Percentiles rank a stretch among this genome's conserved stretches.
These are phyloP conservation scores for Colletotrichum trifolii DNA, from an alignment of 2,329 filamentous ascomycete genomes.

Conservation along the genomic window DNA sequence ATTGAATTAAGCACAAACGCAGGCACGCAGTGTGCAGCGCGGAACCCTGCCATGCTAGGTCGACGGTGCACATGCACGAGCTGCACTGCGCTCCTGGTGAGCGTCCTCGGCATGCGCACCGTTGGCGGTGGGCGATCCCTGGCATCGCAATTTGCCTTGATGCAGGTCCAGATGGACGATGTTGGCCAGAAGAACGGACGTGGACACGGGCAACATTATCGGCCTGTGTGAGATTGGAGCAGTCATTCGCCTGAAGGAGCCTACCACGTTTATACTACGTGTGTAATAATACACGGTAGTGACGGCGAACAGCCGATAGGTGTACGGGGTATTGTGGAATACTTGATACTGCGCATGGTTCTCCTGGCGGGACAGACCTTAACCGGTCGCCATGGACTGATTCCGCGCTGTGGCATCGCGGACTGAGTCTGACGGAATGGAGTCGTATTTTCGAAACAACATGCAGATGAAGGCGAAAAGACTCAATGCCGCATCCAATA, in stretches of 20 bases:
- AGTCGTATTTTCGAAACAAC: slow-evolving; percentile 22
- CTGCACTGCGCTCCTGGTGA: not conserved
- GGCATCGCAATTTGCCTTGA: slow-evolving; percentile 12
- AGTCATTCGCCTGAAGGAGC: too few species aligned
- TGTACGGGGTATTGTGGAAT: not conserved
- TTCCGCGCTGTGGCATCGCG: too few species aligned
- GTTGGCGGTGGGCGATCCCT: slow-evolving; percentile 7
- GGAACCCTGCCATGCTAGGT: not conserved
- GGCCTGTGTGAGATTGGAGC: too few species aligned
- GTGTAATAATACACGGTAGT: not conserved
- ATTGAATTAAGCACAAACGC: slow-evolving; percentile 5
- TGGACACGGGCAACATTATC: too few species aligned
- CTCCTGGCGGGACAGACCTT: not conserved
- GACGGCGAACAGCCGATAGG: slow-evolving; percentile 1
- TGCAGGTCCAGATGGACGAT: slow-evolving; percentile 16
- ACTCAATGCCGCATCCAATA: slow-evolving; percentile 17
- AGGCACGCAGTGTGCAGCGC: not conserved
- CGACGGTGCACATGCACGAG: slow-evolving; percentile 8
- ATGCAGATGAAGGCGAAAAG: not conserved
- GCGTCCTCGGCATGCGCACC: slow-evolving; percentile 10
- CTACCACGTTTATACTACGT: not conserved
- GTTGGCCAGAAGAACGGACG: not conserved
- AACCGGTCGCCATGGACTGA: not conserved
- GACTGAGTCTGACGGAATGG: too few species aligned
- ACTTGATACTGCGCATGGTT: not conserved